phyloP scores from a whole-genome alignment of 495 filamentous ascomycete species.

The Talaromyces ruber region DNA sequence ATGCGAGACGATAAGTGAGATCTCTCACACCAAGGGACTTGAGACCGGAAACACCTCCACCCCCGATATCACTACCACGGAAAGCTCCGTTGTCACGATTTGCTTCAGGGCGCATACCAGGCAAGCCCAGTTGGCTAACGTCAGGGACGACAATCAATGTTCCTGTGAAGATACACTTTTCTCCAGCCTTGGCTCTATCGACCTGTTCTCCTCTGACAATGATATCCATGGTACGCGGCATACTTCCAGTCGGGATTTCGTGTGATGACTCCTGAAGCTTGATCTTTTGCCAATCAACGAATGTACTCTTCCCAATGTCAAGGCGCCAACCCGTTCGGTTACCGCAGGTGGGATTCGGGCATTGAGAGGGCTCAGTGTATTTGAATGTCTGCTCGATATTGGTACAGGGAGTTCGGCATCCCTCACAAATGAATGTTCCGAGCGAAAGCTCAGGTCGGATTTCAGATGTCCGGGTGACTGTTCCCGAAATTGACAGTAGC shows the following conservation, averaged over 20 bases:
- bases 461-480: slow-evolving; percentile 92
- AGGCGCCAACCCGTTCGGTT: slow-evolving; percentile 88
- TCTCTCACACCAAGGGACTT: slow-evolving; percentile 92
- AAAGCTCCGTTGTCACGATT: slow-evolving; percentile 71
- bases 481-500: slow-evolving; percentile 89
- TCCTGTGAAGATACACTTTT: slow-evolving; percentile 96
- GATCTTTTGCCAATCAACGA: slow-evolving; percentile 98
- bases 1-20: slow-evolving; percentile 93
- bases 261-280: slow-evolving; percentile 95
- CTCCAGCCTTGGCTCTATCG: slow-evolving; percentile 91
- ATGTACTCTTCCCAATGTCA: slow-evolving; percentile 94
- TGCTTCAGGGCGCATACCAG: slow-evolving; percentile 77
- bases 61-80: slow-evolving; percentile 70
- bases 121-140: slow-evolving; percentile 88
- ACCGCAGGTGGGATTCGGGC: slow-evolving; percentile 81
- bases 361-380: slow-evolving; percentile 94
- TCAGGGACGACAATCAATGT: slow-evolving; percentile 95
- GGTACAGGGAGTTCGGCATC: slow-evolving; percentile 67
- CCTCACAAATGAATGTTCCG: slow-evolving; percentile 88
- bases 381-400: slow-evolving; percentile 97
- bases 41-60: slow-evolving; percentile 76
- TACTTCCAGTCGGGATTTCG: slow-evolving; percentile 96
- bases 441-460: slow-evolving; percentile 88
- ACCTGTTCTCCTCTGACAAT: slow-evolving; percentile 98
- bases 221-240: slow-evolving; percentile 97